These are phyloP conservation scores for Choanephora cucurbitarum DNA, from an alignment of 371 early-diverging fungal species.

Conservation along the genomic window DNA sequence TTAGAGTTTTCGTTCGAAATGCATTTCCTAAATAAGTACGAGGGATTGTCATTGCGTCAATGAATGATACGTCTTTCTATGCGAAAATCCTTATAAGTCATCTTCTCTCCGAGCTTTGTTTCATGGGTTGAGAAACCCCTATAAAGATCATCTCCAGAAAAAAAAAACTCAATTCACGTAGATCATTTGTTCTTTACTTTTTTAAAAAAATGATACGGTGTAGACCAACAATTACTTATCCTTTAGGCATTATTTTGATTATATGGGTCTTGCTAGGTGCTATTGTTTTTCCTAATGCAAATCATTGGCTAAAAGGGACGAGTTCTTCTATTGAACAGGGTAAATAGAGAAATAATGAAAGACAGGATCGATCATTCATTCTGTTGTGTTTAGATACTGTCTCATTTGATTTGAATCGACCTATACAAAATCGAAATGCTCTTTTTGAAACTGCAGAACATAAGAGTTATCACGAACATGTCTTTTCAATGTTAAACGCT, in stretches of 20 bases:
- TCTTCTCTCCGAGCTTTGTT: too few relatives aligned
- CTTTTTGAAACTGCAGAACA: not conserved
- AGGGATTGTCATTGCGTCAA: too few relatives aligned
- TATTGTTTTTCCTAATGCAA: slow-evolving; percentile 19
- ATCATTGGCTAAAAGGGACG: slow-evolving; percentile 16
- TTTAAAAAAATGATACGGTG: slow-evolving; percentile 6
- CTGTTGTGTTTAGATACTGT: not conserved
- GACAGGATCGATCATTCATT: too few relatives aligned
- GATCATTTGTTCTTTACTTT: too few relatives aligned
- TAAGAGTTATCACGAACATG: not conserved
- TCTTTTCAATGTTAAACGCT: slow-evolving; percentile 15
- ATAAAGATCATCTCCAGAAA: too few relatives aligned
- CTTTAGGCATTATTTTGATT: slow-evolving; percentile 9
- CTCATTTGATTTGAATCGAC: not conserved
- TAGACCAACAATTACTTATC: slow-evolving; percentile 13
- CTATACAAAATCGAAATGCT: not conserved
- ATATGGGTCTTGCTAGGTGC: slow-evolving; percentile 20
- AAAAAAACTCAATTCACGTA: too few relatives aligned
- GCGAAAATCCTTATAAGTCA: too few relatives aligned
- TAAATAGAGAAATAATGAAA: not conserved
- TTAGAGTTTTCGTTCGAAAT: too few relatives aligned
- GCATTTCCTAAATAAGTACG: too few relatives aligned
- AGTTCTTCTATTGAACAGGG: slow-evolving; percentile 12
- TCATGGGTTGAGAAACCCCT: too few relatives aligned
- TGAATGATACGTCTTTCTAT: too few relatives aligned